A percentile compares a stretch with the other conserved stretches of the same genome.
phyloP scores from a whole-genome alignment of 2,329 filamentous ascomycete species.

The Canariomyces notabilis region DNA sequence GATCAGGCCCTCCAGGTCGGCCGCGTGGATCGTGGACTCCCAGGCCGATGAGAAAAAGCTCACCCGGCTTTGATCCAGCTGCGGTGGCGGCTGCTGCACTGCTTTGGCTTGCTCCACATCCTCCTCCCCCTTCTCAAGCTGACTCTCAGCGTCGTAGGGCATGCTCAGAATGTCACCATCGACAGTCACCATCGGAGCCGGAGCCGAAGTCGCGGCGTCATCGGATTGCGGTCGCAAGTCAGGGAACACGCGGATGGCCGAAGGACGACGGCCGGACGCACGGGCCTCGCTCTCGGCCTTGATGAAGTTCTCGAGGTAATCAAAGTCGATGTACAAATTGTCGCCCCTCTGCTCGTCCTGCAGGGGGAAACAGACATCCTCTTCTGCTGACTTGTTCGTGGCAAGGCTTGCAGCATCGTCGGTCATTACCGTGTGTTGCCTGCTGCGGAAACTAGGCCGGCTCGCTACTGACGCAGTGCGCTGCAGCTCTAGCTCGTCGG shows the following conservation, averaged over 20 bases:
- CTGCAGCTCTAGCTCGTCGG: slow-evolving; percentile 54
- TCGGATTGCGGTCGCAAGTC: slow-evolving; percentile 49
- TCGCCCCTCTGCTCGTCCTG: slow-evolving; percentile 62
- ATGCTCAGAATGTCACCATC: slow-evolving; percentile 56
- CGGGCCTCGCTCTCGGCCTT: slow-evolving; percentile 50
- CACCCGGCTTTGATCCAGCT: slow-evolving; percentile 70
- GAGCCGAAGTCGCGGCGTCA: slow-evolving; percentile 23
- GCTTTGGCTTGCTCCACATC: slow-evolving; percentile 34
- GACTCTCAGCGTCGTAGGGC: slow-evolving; percentile 42
- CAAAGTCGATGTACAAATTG: slow-evolving; percentile 82
- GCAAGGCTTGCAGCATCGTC: slow-evolving; percentile 58
- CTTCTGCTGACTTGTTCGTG: slow-evolving; percentile 68
- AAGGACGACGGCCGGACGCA: slow-evolving; percentile 44
- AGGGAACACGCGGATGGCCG: slow-evolving; percentile 50
- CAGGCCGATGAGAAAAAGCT: slow-evolving; percentile 96
- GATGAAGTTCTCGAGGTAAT: slow-evolving; percentile 90
- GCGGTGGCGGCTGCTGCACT: slow-evolving; percentile 25
- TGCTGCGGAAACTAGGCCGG: slow-evolving; percentile 53
- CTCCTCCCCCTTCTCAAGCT: slow-evolving; percentile 50
- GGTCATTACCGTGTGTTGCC: slow-evolving; percentile 51
- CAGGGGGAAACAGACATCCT: slow-evolving; percentile 86
- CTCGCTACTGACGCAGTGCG: slow-evolving; percentile 68
- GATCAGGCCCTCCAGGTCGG: slow-evolving; percentile 80
- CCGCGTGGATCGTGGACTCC: slow-evolving; percentile 87
- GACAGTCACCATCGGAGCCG: slow-evolving; percentile 23